Conservation (phyloP, 257 asterid genomes). For the Jaltomata sinuosa region DNA sequence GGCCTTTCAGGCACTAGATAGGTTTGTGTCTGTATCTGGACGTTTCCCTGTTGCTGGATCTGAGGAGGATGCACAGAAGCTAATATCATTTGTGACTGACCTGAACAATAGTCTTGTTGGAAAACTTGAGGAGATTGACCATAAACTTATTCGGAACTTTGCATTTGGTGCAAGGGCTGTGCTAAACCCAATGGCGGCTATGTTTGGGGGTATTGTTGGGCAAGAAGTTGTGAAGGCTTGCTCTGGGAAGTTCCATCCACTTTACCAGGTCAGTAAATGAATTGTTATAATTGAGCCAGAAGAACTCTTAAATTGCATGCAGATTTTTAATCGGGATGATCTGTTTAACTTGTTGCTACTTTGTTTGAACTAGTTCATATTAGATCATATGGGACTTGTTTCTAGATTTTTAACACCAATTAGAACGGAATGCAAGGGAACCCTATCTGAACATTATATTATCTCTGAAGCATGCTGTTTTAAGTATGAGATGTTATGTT, state of each 20-base stretch:
- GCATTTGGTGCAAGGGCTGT: conserved; percentile 91
- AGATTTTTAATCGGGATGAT: not conserved
- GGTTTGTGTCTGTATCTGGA: conserved; percentile 53
- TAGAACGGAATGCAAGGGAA: not conserved
- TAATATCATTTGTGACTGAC: conserved; percentile 52
- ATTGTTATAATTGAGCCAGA: not conserved
- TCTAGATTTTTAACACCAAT: not conserved
- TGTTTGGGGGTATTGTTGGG: conserved; percentile 95
- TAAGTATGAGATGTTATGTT: not conserved
- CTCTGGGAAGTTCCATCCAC: conserved; percentile 95
- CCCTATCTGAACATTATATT: not conserved
- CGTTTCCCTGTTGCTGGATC: conserved; percentile 76
- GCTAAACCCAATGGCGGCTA: conserved; percentile 94
- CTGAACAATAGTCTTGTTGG: conserved; percentile 53
- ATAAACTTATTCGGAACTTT: conserved; percentile 60
- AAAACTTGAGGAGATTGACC: conserved; percentile 60
- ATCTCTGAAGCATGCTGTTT: not conserved
- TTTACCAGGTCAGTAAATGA: conserved; percentile 53
- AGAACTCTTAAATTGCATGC: not conserved
- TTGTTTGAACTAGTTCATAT: not conserved
- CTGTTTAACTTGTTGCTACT: not conserved
- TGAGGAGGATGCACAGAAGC: conserved; percentile 81
- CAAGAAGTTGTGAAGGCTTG: conserved; percentile 97
- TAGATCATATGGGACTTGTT: not conserved
- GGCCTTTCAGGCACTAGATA: conserved; percentile 81